Percentiles rank a stretch among this genome's conserved stretches.
Evolutionary conservation across 148 eudicot genomes (phyloP).

Genomic region (Dysphania ambrosioides): DNA sequence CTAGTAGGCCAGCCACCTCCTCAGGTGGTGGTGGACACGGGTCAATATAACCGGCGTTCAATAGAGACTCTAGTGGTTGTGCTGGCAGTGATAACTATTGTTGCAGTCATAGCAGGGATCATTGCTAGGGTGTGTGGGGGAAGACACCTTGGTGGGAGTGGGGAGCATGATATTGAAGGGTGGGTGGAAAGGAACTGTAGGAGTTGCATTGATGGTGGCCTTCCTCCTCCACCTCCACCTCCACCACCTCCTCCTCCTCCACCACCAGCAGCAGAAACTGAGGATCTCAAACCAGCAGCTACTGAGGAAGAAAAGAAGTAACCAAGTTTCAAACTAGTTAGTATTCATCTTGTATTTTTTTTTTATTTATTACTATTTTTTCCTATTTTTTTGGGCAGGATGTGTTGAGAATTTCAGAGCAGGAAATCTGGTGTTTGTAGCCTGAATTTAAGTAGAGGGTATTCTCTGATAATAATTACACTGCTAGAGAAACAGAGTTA

Average conservation of each 20-base stretch:
- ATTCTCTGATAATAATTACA: too few relatives aligned
- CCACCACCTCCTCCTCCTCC: too few relatives aligned
- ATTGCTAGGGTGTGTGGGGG: constrained; percentile 74
- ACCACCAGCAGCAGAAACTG: constrained; percentile 31
- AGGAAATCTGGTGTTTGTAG: not conserved
- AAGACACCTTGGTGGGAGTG: constrained; percentile 48
- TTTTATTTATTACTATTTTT: not conserved
- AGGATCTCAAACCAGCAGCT: constrained; percentile 27
- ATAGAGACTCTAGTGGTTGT: constrained; percentile 77
- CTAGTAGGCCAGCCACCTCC: constrained; percentile 45
- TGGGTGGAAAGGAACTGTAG: constrained; percentile 69
- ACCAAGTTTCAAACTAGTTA: not conserved
- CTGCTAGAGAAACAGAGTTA: too few relatives aligned
- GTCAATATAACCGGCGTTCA: constrained; percentile 43
- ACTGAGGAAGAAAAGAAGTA: constrained; percentile 42
- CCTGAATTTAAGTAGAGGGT: not conserved
- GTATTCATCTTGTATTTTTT: constrained; percentile 2
- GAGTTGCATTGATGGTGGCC: constrained; percentile 63
- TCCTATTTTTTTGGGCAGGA: not conserved
- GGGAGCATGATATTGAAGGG: constrained; percentile 64
- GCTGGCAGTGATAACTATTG: constrained; percentile 66
- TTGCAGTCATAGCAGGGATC: constrained; percentile 61
- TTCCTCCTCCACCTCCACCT: constrained; percentile 38
- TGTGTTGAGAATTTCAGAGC: not conserved
- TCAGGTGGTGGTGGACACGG: constrained; percentile 22